phyloP scores from a whole-genome alignment of 2,329 filamentous ascomycete genomes.

The Annulohypoxylon truncatum region DNA sequence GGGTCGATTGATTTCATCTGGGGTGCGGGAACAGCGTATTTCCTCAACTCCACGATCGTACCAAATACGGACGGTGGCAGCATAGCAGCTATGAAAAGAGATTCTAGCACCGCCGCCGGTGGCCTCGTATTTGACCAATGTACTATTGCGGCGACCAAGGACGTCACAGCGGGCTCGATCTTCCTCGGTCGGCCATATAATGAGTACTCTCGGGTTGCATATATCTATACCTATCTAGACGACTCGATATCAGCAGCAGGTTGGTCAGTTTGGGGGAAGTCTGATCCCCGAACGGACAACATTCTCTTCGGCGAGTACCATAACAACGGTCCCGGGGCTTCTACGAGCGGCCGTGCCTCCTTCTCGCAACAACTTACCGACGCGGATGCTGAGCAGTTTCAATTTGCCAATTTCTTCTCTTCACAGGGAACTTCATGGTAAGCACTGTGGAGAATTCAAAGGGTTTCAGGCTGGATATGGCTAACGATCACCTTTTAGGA shows the following conservation, averaged over 20 bases:
- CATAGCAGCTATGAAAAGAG: slow-evolving; percentile 25
- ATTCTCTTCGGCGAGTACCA: slow-evolving; percentile 30
- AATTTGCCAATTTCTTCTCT: slow-evolving; percentile 23
- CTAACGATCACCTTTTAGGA: slow-evolving; percentile 15
- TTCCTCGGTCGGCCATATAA: slow-evolving; percentile 32
- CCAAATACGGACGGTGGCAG: slow-evolving; percentile 14
- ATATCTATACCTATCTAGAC: slow-evolving; percentile 25
- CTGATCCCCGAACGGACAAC: slow-evolving; percentile 14
- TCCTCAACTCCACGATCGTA: slow-evolving; percentile 20
- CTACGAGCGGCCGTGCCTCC: slow-evolving; percentile 2
- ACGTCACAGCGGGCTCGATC: slow-evolving; percentile 11
- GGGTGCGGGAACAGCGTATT: slow-evolving; percentile 25
- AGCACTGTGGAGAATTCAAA: neutral
- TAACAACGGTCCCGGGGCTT: slow-evolving; percentile 23
- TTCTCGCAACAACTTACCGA: slow-evolving; percentile 30
- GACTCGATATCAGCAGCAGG: slow-evolving; percentile 18
- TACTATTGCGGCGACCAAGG: slow-evolving; percentile 3
- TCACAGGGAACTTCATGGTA: slow-evolving; percentile 28
- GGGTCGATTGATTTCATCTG: slow-evolving; percentile 32
- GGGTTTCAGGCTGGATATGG: neutral
- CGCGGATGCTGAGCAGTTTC: slow-evolving; percentile 19
- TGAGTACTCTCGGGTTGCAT: slow-evolving; percentile 27
- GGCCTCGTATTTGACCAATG: slow-evolving; percentile 28
- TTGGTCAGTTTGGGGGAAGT: slow-evolving; percentile 24
- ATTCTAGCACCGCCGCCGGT: neutral